These are phyloP conservation scores for Psilocybe subaeruginosa DNA, from an alignment of 768 basidiomycete species.

Conservation along the genomic window DNA sequence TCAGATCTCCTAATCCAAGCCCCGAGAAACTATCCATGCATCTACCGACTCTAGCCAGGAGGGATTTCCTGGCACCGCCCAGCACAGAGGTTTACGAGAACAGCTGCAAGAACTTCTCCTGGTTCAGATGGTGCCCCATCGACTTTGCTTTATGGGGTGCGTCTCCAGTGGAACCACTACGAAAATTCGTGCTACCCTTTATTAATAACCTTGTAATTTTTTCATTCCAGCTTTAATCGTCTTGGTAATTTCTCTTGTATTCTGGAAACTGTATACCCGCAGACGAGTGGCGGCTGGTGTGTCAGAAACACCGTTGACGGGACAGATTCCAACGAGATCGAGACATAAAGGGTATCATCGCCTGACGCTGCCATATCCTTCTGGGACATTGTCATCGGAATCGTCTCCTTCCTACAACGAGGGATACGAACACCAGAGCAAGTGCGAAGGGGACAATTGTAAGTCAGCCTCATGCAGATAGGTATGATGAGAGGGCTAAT, in stretches of 20 bases:
- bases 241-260: conserved; percentile 5
- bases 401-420: conserved; percentile 4
- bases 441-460: conserved; percentile 1
- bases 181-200: not conserved
- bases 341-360: conserved; percentile 9
- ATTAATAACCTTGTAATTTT: not conserved
- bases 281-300: not conserved
- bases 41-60: not conserved
- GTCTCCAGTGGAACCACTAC: not conserved
- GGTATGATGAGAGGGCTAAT: not conserved
- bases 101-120: conserved; percentile 14
- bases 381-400: not conserved
- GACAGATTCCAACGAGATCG: conserved; percentile 1
- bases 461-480: not conserved
- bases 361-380: conserved; percentile 14
- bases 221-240: not conserved
- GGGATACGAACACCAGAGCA: conserved; percentile 1
- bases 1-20: not conserved
- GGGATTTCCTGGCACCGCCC: not conserved
- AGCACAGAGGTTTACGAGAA: conserved; percentile 7
- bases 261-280: conserved; percentile 16
- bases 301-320: not conserved
- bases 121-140: conserved; percentile 25
- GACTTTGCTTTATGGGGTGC: conserved; percentile 26
- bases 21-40: not conserved